Evolutionary conservation across 306 rosid species (phyloP).

Genomic region (Mimosa bimucronata): DNA sequence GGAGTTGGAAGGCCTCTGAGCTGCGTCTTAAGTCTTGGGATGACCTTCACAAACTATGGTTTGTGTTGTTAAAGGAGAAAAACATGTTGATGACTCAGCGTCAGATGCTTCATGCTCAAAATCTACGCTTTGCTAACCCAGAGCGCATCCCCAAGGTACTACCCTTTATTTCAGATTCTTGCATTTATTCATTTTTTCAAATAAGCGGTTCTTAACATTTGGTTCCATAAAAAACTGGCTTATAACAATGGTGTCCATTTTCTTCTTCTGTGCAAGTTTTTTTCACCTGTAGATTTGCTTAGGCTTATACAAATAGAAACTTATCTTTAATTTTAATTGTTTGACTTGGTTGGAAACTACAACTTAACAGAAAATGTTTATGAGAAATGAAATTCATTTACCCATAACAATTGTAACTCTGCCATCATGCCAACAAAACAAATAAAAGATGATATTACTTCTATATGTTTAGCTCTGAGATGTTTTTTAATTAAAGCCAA

Average conservation of each 20-base stretch:
- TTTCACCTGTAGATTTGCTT: background rate
- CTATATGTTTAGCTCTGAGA: background rate
- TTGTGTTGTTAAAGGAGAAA: constrained; percentile 88
- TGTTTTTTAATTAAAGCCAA: background rate
- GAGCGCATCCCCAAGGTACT: constrained; percentile 91
- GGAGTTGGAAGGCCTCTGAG: constrained; percentile 94
- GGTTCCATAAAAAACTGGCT: background rate
- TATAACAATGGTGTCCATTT: background rate
- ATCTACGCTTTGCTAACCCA: constrained; percentile 77
- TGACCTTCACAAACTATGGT: constrained; percentile 92
- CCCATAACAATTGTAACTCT: background rate
- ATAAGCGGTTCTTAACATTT: background rate
- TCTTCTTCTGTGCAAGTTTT: background rate
- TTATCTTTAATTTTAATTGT: no score
- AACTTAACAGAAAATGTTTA: background rate
- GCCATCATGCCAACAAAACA: background rate
- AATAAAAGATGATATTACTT: background rate
- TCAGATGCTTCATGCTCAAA: constrained; percentile 93
- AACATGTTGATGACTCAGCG: constrained; percentile 97
- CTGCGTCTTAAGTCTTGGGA: constrained; percentile 95
- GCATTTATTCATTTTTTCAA: constrained; percentile 16
- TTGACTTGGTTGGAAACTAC: background rate
- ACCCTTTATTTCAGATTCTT: background rate
- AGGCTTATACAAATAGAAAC: background rate
- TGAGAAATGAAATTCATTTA: background rate